Conservation (phyloP, 768 basidiomycete species). For the Coprinellus micaceus region DNA sequence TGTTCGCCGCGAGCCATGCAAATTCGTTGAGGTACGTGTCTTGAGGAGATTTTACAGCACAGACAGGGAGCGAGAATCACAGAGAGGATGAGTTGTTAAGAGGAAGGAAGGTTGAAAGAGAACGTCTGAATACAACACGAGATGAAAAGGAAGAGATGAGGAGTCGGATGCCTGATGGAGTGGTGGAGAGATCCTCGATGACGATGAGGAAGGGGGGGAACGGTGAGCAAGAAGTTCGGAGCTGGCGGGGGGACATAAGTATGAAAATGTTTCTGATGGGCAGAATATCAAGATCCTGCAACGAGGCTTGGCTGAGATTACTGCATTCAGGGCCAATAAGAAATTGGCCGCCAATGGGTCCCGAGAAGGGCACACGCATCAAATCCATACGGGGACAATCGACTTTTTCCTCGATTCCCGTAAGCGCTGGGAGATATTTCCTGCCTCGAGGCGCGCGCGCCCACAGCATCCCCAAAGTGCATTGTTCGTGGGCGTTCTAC, state of each 20-base stretch:
- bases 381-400: not conserved
- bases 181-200: conserved; percentile 16
- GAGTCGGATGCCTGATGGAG: conserved; percentile 5
- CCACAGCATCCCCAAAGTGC: not conserved
- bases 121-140: not conserved
- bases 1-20: conserved; percentile 22
- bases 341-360: not conserved
- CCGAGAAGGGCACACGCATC: not conserved
- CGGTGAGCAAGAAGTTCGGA: conserved; percentile 9
- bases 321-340: conserved; percentile 6
- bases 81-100: not conserved
- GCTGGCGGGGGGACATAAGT: conserved; percentile 14
- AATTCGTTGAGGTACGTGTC: not conserved
- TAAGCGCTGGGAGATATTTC: not conserved
- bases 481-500: not conserved
- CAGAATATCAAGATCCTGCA: conserved; percentile 15
- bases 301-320: conserved; percentile 19
- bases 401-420: not conserved
- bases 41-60: conserved; percentile 1
- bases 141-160: conserved; percentile 7
- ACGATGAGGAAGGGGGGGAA: conserved; percentile 11
- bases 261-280: conserved; percentile 11
- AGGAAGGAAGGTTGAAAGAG: conserved; percentile 5
- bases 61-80: conserved; percentile 1
- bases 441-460: not conserved